Conservation (phyloP, 1,284 basidiomycete species). For the Boletus mariae region DNA sequence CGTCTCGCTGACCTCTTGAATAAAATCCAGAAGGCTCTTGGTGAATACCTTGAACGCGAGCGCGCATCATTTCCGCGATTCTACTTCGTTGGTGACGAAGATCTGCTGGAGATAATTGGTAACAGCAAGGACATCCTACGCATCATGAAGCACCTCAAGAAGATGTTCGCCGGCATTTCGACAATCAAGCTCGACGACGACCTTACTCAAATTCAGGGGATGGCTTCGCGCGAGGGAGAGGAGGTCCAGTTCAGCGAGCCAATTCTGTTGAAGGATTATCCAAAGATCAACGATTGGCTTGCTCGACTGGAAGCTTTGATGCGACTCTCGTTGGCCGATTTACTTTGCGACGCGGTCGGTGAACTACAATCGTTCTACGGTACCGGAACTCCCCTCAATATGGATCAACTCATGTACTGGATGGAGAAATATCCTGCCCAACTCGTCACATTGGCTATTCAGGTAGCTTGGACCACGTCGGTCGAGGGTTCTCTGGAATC, state of each 20-base stretch:
- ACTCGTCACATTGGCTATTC: constrained; percentile 89
- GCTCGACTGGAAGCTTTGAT: constrained; percentile 91
- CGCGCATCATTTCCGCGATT: constrained; percentile 97
- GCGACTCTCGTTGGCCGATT: constrained; percentile 84
- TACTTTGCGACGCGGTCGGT: constrained; percentile 75
- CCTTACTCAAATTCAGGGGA: constrained; percentile 81
- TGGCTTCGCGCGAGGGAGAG: constrained; percentile 95
- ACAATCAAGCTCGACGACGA: constrained; percentile 89
- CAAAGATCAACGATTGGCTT: constrained; percentile 99
- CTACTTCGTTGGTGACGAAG: constrained; percentile 99
- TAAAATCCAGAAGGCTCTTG: constrained; percentile 99
- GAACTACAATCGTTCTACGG: constrained; percentile 83
- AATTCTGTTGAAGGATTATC: constrained; percentile 86
- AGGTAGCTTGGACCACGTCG: constrained; percentile 90
- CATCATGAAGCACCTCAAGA: constrained; percentile 98
- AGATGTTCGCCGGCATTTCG: constrained; percentile 99
- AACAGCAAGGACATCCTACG: constrained; percentile 98
- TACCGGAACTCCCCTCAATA: constrained; percentile 49
- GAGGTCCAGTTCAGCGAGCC: constrained; percentile 82
- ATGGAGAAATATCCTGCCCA: constrained; percentile 94
- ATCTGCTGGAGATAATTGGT: constrained; percentile 97
- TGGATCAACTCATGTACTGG: constrained; percentile 81
- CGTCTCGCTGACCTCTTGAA: constrained; percentile 93
- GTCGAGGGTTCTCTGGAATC: constrained; percentile 74
- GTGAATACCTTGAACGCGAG: constrained; percentile 98